Evolutionary conservation across 1,284 basidiomycete genomes (phyloP).

Genomic region (Ustilago hordei): DNA sequence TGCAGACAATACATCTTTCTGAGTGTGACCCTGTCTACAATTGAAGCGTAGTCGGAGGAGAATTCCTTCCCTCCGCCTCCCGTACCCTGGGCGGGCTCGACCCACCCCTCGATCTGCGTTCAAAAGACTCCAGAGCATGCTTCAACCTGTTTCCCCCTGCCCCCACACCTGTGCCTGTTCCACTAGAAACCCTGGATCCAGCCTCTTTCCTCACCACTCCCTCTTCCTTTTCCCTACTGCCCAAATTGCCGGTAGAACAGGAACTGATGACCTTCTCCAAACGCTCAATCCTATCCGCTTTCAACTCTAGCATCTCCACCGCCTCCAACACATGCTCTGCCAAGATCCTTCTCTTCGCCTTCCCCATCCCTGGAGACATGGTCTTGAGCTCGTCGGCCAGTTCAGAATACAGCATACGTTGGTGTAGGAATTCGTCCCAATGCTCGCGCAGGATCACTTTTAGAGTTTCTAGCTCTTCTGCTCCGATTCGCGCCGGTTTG

Average conservation of each 20-base stretch:
- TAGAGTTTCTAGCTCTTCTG: conserved; percentile 18
- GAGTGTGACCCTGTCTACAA: conserved; percentile 5
- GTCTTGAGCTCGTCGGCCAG: conserved; percentile 67
- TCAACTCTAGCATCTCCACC: conserved; percentile 63
- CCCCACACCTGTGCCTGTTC: conserved; percentile 6
- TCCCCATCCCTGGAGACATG: conserved; percentile 57
- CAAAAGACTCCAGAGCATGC: conserved; percentile 29
- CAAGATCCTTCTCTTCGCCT: conserved; percentile 54
- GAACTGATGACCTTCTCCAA: conserved; percentile 31
- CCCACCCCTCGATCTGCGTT: conserved; percentile 2
- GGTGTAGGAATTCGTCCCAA: conserved; percentile 65
- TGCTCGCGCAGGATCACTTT: conserved; percentile 54
- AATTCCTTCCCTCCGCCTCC: conserved; percentile 14
- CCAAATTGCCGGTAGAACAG: not conserved
- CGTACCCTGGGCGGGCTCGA: not conserved
- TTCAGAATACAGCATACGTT: conserved; percentile 62
- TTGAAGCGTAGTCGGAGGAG: conserved; percentile 27
- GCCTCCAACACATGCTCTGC: conserved; percentile 64
- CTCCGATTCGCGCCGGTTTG: not conserved
- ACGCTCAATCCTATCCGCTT: conserved; percentile 60
- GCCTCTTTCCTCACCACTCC: conserved; percentile 17
- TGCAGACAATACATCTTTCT: not conserved
- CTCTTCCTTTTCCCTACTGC: not conserved
- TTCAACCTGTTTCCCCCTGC: conserved; percentile 26
- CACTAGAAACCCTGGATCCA: conserved; percentile 18